Conservation (phyloP, 2,329 filamentous ascomycete genomes). For the Penicillium nordicum region DNA sequence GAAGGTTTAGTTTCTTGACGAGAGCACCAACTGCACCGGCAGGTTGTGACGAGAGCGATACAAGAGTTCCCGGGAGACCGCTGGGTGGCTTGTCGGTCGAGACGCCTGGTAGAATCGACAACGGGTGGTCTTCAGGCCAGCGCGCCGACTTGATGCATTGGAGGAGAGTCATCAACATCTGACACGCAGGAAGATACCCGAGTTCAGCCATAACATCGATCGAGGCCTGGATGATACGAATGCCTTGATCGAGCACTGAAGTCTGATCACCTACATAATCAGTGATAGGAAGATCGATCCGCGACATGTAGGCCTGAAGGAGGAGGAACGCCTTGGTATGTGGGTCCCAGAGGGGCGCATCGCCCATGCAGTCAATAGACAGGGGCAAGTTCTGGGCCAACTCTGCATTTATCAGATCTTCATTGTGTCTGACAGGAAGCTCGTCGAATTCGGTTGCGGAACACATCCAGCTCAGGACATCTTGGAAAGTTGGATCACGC, state of each 20-base stretch:
- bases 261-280: conserved; percentile 96
- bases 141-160: conserved; percentile 90
- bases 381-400: conserved; percentile 79
- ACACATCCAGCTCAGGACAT: conserved; percentile 89
- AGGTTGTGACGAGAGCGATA: conserved; percentile 32
- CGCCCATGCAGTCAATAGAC: conserved; percentile 56
- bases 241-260: conserved; percentile 85
- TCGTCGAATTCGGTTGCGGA: conserved; percentile 95
- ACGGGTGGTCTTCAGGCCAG: conserved; percentile 79
- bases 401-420: conserved; percentile 93
- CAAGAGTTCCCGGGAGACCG: conserved; percentile 30
- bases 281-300: conserved; percentile 86
- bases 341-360: conserved; percentile 92
- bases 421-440: conserved; percentile 94
- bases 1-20: conserved; percentile 30
- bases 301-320: conserved; percentile 90
- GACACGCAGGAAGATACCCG: conserved; percentile 72
- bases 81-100: conserved; percentile 26
- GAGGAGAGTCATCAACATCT: conserved; percentile 78
- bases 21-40: conserved; percentile 25
- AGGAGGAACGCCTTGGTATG: conserved; percentile 95
- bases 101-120: conserved; percentile 76
- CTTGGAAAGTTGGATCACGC: conserved; percentile 69
- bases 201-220: conserved; percentile 92
- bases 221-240: conserved; percentile 92